Conservation (phyloP, 805 yeast species). For the Nakazawaea ambrosiae region DNA sequence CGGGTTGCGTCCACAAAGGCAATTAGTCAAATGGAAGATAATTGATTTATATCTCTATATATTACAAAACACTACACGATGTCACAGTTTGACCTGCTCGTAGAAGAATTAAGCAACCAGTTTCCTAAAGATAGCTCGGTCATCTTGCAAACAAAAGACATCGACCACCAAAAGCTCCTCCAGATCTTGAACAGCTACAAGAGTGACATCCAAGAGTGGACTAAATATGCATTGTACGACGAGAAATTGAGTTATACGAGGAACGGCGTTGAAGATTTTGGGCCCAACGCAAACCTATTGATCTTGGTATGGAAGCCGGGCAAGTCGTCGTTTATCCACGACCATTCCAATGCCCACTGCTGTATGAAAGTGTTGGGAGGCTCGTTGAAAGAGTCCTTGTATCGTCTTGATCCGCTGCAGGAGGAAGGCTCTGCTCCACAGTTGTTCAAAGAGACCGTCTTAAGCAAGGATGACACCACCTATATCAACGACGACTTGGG, state of each 20-base stretch:
- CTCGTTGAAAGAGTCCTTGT: slow-evolving; percentile 46
- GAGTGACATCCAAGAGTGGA: slow-evolving; percentile 50
- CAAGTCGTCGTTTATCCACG: slow-evolving; percentile 58
- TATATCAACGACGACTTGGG: slow-evolving; percentile 65
- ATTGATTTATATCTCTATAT: too few relatives aligned
- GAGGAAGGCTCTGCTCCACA: slow-evolving; percentile 16
- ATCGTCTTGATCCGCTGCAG: slow-evolving; percentile 34
- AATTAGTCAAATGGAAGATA: too few relatives aligned
- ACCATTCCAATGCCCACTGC: slow-evolving; percentile 74
- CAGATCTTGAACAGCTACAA: slow-evolving; percentile 39
- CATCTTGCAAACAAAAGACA: slow-evolving; percentile 29
- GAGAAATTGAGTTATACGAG: slow-evolving; percentile 45
- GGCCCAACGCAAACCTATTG: slow-evolving; percentile 61
- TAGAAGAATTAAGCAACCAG: slow-evolving; percentile 19
- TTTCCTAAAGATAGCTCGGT: slow-evolving; percentile 17
- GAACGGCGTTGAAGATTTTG: slow-evolving; percentile 71
- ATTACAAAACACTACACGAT: too few relatives aligned
- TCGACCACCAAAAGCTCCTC: slow-evolving; percentile 42
- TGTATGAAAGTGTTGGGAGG: slow-evolving; percentile 66
- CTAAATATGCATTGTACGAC: slow-evolving; percentile 48
- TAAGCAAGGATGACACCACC: slow-evolving; percentile 41
- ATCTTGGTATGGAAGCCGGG: slow-evolving; percentile 69
- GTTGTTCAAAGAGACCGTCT: slow-evolving; percentile 18
- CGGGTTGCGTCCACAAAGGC: too few relatives aligned
- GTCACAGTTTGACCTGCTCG: slow-evolving; percentile 13